Evolutionary conservation across 2,329 filamentous ascomycete species (phyloP).

Genomic region (Fusarium chuoi): DNA sequence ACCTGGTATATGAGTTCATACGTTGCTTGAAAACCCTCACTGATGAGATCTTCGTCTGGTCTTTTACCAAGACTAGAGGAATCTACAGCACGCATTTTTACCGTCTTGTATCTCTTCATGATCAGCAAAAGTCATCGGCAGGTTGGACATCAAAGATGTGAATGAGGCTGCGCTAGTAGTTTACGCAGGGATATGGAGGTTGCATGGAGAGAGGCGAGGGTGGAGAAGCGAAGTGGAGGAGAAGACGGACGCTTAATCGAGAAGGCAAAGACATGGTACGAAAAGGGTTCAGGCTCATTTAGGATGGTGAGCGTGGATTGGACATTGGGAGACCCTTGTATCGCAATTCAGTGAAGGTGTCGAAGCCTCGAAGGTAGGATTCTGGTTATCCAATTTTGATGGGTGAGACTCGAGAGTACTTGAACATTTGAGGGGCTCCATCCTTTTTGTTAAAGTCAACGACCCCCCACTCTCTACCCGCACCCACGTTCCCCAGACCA

Average conservation of each 20-base stretch:
- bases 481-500: slow-evolving; percentile 36
- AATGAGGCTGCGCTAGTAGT: slow-evolving; percentile 41
- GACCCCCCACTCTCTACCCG: slow-evolving; percentile 38
- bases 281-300: slow-evolving; percentile 34
- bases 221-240: slow-evolving; percentile 34
- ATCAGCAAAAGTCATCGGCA: neutral
- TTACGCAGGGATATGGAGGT: slow-evolving; percentile 31
- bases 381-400: slow-evolving; percentile 5
- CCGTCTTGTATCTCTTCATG: neutral
- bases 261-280: slow-evolving; percentile 30
- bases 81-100: neutral
- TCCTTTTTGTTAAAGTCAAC: slow-evolving; percentile 32
- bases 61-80: neutral
- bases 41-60: neutral
- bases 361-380: slow-evolving; percentile 1
- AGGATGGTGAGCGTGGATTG: slow-evolving; percentile 20
- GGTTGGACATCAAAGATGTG: slow-evolving; percentile 3
- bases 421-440: slow-evolving; percentile 5
- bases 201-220: slow-evolving; percentile 30
- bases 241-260: slow-evolving; percentile 34
- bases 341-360: neutral
- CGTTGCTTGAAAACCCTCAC: neutral
- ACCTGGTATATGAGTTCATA: neutral
- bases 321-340: neutral
- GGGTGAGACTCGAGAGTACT: slow-evolving; percentile 4